Evolutionary conservation across 768 basidiomycete genomes (phyloP), one percentile per base, ranked within the genome.

Genomic region (Inosperma sp.): DNA sequence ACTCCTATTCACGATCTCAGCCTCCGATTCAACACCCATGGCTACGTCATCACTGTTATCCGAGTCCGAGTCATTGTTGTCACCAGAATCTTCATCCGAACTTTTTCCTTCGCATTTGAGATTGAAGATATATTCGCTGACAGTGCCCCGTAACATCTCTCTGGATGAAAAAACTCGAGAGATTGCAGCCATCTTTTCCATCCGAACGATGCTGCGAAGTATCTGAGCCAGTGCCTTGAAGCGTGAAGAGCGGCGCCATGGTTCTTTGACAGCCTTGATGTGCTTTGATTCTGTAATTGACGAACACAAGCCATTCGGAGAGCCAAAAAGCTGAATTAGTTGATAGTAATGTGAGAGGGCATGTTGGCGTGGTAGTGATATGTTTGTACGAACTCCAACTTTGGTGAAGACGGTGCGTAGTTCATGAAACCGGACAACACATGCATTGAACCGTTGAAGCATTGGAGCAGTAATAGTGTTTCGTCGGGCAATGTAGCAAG

Each of bases 241-340:
- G 0, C 42, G 53, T 44, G 47, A 68, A 0, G 59, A 63, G 5
- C 57, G 57, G 2, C 60, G 36, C 68, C 68, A 69, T 0, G 66
- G 68, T 23, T 66, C 52, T 48, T 68, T 68, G 3, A 67, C 57
- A 12, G 61, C 66, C 14, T 52, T 54, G 37, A 63, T 63, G 29
- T 64, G 63, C 37, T 63, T 63, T 1, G 60, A 62, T 49, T 68
- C 65, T 3, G 64, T 66, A 14, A 65, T 62, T 14, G 62, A 65
- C 1, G 65, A 62, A 39, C 64, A 66, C 1, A 64, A 41, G 1
- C 63, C 57, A 54, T 65, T 63, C 10, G 62, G 60, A 5, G 59
- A 50, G 6, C 63, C 59, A 23, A 48, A 48, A 3, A 34, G 21
- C 14, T 25, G 21, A 23, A 48, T 48, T 9, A n/a, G 13, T 7